A percentile compares a stretch with the other conserved stretches of the same genome.
Evolutionary conservation across 1,284 basidiomycete species (phyloP).

Genomic region (Pterulicium gracile): DNA sequence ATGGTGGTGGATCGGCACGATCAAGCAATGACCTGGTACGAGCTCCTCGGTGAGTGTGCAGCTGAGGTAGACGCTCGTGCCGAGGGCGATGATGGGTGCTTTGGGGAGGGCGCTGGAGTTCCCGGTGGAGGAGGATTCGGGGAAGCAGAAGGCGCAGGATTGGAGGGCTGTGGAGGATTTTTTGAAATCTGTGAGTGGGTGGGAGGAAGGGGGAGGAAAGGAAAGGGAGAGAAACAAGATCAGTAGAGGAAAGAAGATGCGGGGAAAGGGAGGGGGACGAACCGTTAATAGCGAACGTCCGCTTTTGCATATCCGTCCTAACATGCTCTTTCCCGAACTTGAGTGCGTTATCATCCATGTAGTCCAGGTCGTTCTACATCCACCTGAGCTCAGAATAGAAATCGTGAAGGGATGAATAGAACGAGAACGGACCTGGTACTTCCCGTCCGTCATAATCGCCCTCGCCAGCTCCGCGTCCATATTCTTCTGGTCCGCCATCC

Average conservation of each 20-base stretch:
- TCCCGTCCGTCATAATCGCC: conserved; percentile 80
- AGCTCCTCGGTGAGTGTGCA: conserved; percentile 84
- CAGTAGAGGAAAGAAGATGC: conserved; percentile 5
- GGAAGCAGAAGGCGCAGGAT: conserved; percentile 80
- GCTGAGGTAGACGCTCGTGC: conserved; percentile 82
- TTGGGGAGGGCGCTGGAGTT: conserved; percentile 62
- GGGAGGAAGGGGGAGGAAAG: too few relatives aligned
- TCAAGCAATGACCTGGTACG: conserved; percentile 82
- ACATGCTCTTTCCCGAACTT: conserved; percentile 87
- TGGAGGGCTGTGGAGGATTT: conserved; percentile 87
- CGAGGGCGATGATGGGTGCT: conserved; percentile 82
- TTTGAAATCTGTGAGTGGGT: conserved; percentile 84
- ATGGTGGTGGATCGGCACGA: conserved; percentile 94
- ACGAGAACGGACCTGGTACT: conserved; percentile 57
- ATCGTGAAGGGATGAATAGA: neutral
- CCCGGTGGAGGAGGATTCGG: conserved; percentile 54
- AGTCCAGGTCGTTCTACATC: conserved; percentile 75
- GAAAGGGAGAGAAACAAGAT: neutral
- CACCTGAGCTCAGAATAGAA: neutral
- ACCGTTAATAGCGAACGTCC: conserved; percentile 95
- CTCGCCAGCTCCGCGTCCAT: conserved; percentile 84
- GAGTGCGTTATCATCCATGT: conserved; percentile 95
- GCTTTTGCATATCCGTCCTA: conserved; percentile 92
- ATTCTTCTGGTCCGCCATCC: conserved; percentile 83
- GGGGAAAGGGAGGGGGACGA: conserved; percentile 13